phyloP scores from a whole-genome alignment of 768 basidiomycete genomes.

The Tulasnella calospora region DNA sequence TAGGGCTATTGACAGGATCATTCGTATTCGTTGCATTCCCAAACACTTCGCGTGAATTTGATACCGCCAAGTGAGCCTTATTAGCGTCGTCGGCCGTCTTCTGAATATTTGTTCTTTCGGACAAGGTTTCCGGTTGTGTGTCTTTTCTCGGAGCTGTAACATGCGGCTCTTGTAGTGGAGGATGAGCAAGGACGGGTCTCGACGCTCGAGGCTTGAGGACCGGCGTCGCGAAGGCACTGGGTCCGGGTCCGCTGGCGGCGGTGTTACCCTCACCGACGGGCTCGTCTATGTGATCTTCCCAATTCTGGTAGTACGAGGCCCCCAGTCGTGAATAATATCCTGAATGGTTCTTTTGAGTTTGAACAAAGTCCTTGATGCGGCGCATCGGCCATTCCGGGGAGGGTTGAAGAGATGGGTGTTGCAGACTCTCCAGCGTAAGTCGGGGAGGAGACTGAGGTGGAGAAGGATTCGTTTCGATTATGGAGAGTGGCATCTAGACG shows the following conservation, averaged over 20 bases:
- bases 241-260: neutral
- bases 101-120: neutral
- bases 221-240: slow-evolving; percentile 50
- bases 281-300: neutral
- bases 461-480: neutral
- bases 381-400: neutral
- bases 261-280: neutral
- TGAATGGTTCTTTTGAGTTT: neutral
- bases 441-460: neutral
- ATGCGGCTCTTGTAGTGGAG: slow-evolving; percentile 18
- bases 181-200: slow-evolving; percentile 19
- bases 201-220: slow-evolving; percentile 48
- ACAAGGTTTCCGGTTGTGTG: neutral
- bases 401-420: neutral
- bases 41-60: slow-evolving; percentile 27
- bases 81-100: neutral
- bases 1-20: neutral
- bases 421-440: neutral
- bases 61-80: neutral
- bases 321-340: neutral
- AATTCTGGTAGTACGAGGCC: neutral
- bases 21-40: slow-evolving; percentile 1
- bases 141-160: neutral
- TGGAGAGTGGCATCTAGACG: neutral
- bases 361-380: neutral